Evolutionary conservation across 2,329 filamentous ascomycete species (phyloP), one percentile per base, ranked within the genome.

Genomic region (Thielaviopsis populi): DNA sequence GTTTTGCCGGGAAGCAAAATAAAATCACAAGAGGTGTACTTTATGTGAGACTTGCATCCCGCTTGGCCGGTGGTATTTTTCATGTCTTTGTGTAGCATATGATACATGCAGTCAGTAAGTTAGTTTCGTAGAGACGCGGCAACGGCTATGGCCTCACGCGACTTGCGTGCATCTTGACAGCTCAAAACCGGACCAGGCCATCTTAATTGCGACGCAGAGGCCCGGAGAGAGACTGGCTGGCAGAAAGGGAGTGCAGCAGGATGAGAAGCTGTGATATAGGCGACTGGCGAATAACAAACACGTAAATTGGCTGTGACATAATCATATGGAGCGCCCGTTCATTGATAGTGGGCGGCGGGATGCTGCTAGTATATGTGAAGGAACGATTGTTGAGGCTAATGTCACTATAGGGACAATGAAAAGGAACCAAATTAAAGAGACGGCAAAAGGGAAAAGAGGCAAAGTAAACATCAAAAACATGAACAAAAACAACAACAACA

Each of bases 381-480:
- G 53, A 56, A 56, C 24, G 37, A 19, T 56, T 56, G 53, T 8
- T 37, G 53, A 56, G 53, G 30, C 15, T 56, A 19, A 46, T 46
- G n/a, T 46, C 42, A 19, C 42, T 19, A 19, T 33, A 56, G 53
- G 53, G 53, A 56, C n/a, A 13, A 37, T 33, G 30, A 56, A 37
- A 56, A 30, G 53, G 53, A 37, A 37, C 17, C 53, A 56, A 13
- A 46, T 4, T 43, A 43, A 43, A 43, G 30, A 33, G 30, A 3
- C 30, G 30, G 30, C 30, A 7, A 33, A 33, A 33, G 7, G 7
- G 30, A 37, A 37, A 4, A 37, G 33, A 19, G 42, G n/a, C 42
- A 46, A 56, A 56, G 53, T 56, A 56, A 56, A 56, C 53, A 56
- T 50, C 46, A 50, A 50, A 50, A 5, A 50, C 22, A 24, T 24